Percentiles rank a stretch among this genome's conserved stretches.
Evolutionary conservation across 805 yeast species (phyloP).

Genomic region (Metschnikowia cerradonensis): DNA sequence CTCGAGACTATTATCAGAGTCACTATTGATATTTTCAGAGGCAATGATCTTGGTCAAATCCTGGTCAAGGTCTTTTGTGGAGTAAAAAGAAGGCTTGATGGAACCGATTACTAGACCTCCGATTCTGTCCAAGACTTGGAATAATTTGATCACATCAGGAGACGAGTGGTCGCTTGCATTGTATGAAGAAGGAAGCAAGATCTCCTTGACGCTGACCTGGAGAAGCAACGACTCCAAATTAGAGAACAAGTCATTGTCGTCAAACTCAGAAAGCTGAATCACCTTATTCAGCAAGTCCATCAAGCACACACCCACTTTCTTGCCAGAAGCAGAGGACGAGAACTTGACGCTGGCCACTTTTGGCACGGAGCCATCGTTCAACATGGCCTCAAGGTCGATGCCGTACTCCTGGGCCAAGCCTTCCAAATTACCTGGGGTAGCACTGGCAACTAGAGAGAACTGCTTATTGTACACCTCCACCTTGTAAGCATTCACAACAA

Average conservation of each 20-base stretch:
- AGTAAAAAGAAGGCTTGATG: conserved; percentile 53
- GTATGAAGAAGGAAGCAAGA: conserved; percentile 52
- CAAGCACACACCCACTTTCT: conserved; percentile 71
- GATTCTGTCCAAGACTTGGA: conserved; percentile 64
- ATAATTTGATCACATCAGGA: conserved; percentile 59
- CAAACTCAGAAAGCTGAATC: conserved; percentile 73
- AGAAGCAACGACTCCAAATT: conserved; percentile 82
- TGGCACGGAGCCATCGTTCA: conserved; percentile 42
- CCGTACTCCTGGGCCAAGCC: conserved; percentile 37
- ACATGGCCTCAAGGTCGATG: conserved; percentile 56
- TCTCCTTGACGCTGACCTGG: conserved; percentile 87
- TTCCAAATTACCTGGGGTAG: conserved; percentile 89
- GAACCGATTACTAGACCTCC: conserved; percentile 72
- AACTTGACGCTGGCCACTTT: conserved; percentile 39
- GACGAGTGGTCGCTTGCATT: conserved; percentile 34
- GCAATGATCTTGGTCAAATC: conserved; percentile 70
- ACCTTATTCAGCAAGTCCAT: conserved; percentile 65
- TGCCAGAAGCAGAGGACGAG: conserved; percentile 33
- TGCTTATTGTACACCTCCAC: conserved; percentile 72
- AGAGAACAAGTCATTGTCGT: conserved; percentile 82
- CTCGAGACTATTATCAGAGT: conserved; percentile 29
- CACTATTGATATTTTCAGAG: conserved; percentile 23
- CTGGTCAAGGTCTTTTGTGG: conserved; percentile 65
- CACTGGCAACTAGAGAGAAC: conserved; percentile 57
- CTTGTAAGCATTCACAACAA: conserved; percentile 69